Conservation (phyloP, 164 flowering plant species). For the Annona squamosa region DNA sequence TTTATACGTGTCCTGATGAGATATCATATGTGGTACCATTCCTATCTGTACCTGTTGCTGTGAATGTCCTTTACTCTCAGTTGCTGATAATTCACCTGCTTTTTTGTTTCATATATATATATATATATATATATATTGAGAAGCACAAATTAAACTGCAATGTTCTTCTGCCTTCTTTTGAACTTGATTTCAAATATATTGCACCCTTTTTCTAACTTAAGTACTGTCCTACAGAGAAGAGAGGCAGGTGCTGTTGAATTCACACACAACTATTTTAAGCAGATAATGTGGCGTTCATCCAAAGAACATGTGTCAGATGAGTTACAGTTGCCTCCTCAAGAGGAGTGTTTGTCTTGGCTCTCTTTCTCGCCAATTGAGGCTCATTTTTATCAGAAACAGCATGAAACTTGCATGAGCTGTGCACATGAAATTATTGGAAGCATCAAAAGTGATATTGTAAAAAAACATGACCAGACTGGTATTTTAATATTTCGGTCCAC, state of each 20-base stretch:
- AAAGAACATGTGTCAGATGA: slow-evolving; percentile 80
- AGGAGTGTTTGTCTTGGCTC: slow-evolving; percentile 73
- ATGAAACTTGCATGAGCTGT: slow-evolving; percentile 69
- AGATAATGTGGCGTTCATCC: slow-evolving; percentile 95
- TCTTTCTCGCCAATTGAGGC: slow-evolving; percentile 79
- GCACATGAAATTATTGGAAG: slow-evolving; percentile 69
- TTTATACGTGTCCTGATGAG: neutral
- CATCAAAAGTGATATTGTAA: slow-evolving; percentile 45
- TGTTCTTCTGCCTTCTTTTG: neutral
- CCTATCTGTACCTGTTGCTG: neutral
- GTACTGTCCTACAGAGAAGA: slow-evolving; percentile 36
- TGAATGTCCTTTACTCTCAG: neutral
- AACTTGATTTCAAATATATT: no score
- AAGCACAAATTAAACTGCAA: neutral
- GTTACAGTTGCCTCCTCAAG: slow-evolving; percentile 81
- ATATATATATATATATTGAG: no score
- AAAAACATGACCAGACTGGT: slow-evolving; percentile 41
- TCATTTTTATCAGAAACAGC: slow-evolving; percentile 91
- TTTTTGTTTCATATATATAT: no score
- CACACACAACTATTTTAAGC: slow-evolving; percentile 63
- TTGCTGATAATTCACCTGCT: neutral
- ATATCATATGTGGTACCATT: neutral
- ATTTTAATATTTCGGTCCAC: slow-evolving; percentile 7
- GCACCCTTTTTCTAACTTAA: neutral
- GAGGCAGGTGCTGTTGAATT: slow-evolving; percentile 65